A percentile compares a stretch with the other conserved stretches of the same genome.
Evolutionary conservation across 768 basidiomycete genomes (phyloP).

Genomic region (Amanita molliuscula): DNA sequence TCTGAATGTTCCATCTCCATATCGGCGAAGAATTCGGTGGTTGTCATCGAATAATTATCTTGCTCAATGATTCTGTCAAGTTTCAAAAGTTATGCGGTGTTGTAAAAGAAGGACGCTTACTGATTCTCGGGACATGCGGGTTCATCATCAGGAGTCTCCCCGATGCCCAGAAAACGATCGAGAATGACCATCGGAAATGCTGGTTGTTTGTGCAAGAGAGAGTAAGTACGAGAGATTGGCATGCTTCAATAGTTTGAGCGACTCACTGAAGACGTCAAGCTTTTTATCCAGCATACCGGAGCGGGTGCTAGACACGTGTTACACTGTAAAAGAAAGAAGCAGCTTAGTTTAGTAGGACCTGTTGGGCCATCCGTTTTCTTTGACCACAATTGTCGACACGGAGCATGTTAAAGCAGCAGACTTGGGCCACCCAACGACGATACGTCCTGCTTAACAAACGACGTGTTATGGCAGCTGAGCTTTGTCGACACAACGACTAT

Average conservation of each 20-base stretch:
- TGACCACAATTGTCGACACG: no score
- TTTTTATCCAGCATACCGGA: not conserved
- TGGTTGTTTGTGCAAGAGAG: not conserved
- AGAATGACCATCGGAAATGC: not conserved
- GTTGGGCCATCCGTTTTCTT: no score
- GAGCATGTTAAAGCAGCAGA: no score
- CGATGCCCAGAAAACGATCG: not conserved
- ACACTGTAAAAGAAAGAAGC: not conserved
- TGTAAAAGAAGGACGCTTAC: not conserved
- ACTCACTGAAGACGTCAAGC: not conserved
- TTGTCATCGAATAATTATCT: not conserved
- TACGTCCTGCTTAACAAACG: no score
- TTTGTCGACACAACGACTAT: no score
- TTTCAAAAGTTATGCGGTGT: not conserved
- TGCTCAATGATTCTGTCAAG: not conserved
- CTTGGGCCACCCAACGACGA: no score
- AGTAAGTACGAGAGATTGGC: not conserved
- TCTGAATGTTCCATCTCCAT: not conserved
- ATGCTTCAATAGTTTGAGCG: not conserved
- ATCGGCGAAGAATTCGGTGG: constrained; percentile 1
- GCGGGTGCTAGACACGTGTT: not conserved
- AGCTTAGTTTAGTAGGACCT: no score
- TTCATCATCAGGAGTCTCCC: not conserved
- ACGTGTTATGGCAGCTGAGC: no score
- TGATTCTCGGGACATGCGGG: not conserved